Evolutionary conservation across 2,329 filamentous ascomycete species (phyloP), one percentile per base, ranked within the genome.

Genomic region (Alternaria dauci): DNA sequence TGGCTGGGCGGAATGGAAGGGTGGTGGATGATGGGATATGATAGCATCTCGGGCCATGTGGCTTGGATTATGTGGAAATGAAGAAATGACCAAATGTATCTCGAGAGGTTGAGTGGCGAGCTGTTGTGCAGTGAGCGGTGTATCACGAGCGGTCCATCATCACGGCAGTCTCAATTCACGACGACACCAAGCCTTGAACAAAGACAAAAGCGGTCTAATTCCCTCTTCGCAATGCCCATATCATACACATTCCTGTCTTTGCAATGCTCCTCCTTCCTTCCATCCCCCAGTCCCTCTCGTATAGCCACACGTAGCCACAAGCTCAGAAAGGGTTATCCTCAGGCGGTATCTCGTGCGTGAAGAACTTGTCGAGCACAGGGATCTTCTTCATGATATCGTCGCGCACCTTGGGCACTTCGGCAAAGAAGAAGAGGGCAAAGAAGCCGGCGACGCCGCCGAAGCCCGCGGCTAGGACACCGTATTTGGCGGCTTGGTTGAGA

Each of bases 401-500:
- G 73, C 86, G 82, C 46, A 90, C 86, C 72, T 83, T 84, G 61
- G 87, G 87, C 26, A 89, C 82, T 70, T 88, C 87, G 70, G 86
- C 85, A 79, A 89, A 86, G 83, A 89, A 87, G 81, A 87, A 89
- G 69, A 89, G 75, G 38, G 85, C 86, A 77, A 87, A 86, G 74
- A 86, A 80, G 65, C 85, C 87, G 42, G 84, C 82, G 47, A 83
- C 81, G 63, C 82, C 84, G 66, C 86, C 87, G 78, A 89, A 88
- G 47, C 81, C 81, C 55, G 78, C 83, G 44, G 82, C 84, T 51
- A 87, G 81, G 55, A 59, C 59, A 61, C 76, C 77, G 62, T 76
- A 80, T 75, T 79, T 80, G 55, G 78, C 67, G 48, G 78, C 76
- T 55, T 74, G 71, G 58, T 71, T 65, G n/a, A 78, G 57, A 62